Evolutionary conservation across 1,284 basidiomycete genomes (phyloP).

Genomic region (Ustilago lituana): DNA sequence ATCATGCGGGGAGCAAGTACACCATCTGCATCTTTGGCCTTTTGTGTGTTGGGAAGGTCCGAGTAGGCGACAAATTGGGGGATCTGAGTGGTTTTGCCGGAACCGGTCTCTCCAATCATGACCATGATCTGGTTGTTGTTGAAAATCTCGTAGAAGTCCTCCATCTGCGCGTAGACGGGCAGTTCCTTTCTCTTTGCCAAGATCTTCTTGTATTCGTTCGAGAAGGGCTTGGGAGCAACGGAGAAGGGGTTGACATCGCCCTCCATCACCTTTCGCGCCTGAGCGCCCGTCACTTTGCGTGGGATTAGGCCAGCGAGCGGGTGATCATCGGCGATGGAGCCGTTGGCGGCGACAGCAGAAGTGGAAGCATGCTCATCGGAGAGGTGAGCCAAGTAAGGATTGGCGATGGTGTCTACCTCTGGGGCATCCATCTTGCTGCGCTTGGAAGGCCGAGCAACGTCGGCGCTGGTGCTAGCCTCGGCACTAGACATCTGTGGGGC

Average conservation of each 20-base stretch:
- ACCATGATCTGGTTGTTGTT: slow-evolving; percentile 87
- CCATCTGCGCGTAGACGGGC: slow-evolving; percentile 92
- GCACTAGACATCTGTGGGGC: slow-evolving; percentile 25
- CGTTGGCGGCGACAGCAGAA: slow-evolving; percentile 7
- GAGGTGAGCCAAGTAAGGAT: slow-evolving; percentile 61
- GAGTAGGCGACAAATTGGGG: slow-evolving; percentile 95
- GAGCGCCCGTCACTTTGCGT: slow-evolving; percentile 77
- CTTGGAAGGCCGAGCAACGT: slow-evolving; percentile 43
- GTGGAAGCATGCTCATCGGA: slow-evolving; percentile 29
- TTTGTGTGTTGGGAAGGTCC: slow-evolving; percentile 80
- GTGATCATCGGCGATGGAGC: slow-evolving; percentile 55
- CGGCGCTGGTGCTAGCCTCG: slow-evolving; percentile 31
- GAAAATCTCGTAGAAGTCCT: slow-evolving; percentile 88
- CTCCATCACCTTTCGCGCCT: slow-evolving; percentile 80
- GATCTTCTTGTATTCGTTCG: slow-evolving; percentile 85
- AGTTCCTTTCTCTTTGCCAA: slow-evolving; percentile 84
- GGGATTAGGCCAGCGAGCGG: slow-evolving; percentile 83
- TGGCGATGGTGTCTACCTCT: slow-evolving; percentile 37
- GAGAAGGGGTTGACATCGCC: slow-evolving; percentile 85
- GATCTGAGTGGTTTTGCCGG: slow-evolving; percentile 99
- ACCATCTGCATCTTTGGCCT: slow-evolving; percentile 56
- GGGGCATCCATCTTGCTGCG: slow-evolving; percentile 48
- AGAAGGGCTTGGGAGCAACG: slow-evolving; percentile 73
- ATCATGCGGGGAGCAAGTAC: slow-evolving; percentile 82
- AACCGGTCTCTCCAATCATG: slow-evolving; percentile 97